phyloP scores from a whole-genome alignment of 345 rosid genomes.

The Citrus glauca region DNA sequence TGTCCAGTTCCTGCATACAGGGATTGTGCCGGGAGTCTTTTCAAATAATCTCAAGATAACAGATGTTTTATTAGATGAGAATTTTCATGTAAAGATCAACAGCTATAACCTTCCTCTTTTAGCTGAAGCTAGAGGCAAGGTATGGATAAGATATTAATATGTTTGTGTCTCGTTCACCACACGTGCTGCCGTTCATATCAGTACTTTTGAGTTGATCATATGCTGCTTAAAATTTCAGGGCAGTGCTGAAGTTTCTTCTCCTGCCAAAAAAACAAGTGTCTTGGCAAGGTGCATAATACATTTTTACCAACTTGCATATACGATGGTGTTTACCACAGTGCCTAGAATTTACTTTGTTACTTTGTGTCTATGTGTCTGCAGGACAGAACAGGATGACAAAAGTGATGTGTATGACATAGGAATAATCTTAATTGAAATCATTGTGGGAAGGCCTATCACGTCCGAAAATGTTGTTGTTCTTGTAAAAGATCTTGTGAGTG shows the following conservation, averaged over 20 bases:
- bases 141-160: not conserved
- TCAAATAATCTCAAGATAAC: constrained; percentile 50
- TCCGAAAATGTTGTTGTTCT: constrained; percentile 33
- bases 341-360: not conserved
- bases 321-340: not conserved
- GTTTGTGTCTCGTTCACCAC: not conserved
- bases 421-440: constrained; percentile 53
- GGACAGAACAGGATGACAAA: constrained; percentile 28
- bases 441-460: constrained; percentile 46
- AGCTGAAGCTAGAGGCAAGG: constrained; percentile 28
- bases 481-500: constrained; percentile 49
- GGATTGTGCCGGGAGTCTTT: constrained; percentile 51
- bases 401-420: constrained; percentile 52
- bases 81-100: constrained; percentile 46
- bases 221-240: constrained; percentile 25
- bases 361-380: constrained; percentile 13
- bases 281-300: constrained; percentile 20
- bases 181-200: not conserved
- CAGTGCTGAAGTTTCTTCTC: constrained; percentile 13
- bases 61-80: constrained; percentile 45
- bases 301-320: not conserved
- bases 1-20: constrained; percentile 56
- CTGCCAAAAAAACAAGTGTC: constrained; percentile 21
- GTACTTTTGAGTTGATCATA: not conserved
- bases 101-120: constrained; percentile 43